Conservation (phyloP, 1,284 basidiomycete species). For the Leccinum subrobustum region DNA sequence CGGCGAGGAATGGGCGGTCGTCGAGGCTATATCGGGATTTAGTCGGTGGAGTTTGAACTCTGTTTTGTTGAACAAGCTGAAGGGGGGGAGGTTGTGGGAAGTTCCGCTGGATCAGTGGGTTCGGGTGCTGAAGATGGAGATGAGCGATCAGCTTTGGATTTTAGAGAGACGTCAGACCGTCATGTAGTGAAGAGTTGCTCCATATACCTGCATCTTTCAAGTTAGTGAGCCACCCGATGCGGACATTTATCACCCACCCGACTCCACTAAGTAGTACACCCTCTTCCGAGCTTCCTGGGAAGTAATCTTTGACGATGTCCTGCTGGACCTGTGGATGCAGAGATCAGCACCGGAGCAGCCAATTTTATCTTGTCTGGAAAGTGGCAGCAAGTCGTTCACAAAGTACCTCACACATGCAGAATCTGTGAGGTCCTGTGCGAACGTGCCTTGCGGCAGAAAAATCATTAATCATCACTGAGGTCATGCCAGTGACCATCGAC, state of each 20-base stretch:
- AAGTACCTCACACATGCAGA: neutral
- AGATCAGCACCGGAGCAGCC: neutral
- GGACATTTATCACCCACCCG: neutral
- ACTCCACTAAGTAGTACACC: neutral
- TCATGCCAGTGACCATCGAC: neutral
- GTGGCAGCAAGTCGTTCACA: neutral
- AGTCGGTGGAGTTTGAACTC: slow-evolving; percentile 43
- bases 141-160: slow-evolving; percentile 52
- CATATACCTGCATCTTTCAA: neutral
- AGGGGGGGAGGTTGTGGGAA: slow-evolving; percentile 26
- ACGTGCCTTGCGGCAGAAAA: neutral
- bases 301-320: neutral
- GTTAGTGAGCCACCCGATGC: neutral
- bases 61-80: slow-evolving; percentile 16
- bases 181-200: neutral
- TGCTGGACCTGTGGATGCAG: neutral
- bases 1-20: slow-evolving; percentile 40
- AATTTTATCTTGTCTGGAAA: neutral
- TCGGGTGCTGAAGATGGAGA: slow-evolving; percentile 41
- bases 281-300: neutral
- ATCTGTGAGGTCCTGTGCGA: rapidly evolving
- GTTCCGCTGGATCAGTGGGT: slow-evolving; percentile 23
- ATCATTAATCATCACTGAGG: no score
- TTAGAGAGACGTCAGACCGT: slow-evolving; percentile 33
- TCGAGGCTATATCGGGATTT: slow-evolving; percentile 48